phyloP scores from a whole-genome alignment of 495 filamentous ascomycete species.

The Friedmanniomyces simplex region DNA sequence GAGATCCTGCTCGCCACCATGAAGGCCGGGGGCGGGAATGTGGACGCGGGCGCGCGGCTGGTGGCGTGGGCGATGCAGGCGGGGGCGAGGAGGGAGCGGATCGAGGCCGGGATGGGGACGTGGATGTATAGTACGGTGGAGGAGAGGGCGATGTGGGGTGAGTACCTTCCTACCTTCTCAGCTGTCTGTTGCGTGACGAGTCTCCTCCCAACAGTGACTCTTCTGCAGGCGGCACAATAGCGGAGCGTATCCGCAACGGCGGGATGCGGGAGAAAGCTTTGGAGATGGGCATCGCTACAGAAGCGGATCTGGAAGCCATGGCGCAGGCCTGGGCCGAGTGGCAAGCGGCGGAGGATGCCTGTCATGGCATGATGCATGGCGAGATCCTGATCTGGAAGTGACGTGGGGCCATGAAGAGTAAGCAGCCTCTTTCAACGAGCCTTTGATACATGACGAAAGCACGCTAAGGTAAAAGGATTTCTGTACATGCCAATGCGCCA shows the following conservation, averaged over 20 bases:
- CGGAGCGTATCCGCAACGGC: slow-evolving; percentile 23
- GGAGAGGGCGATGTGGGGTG: slow-evolving; percentile 34
- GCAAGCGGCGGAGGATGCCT: slow-evolving; percentile 30
- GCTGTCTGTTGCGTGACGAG: neutral
- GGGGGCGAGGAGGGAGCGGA: slow-evolving; percentile 30
- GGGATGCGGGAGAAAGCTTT: slow-evolving; percentile 27
- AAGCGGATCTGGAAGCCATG: slow-evolving; percentile 35
- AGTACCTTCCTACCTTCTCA: slow-evolving; percentile 14
- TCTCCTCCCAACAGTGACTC: neutral
- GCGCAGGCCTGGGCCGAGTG: slow-evolving; percentile 36
- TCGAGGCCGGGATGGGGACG: slow-evolving; percentile 31
- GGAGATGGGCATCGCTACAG: slow-evolving; percentile 29
- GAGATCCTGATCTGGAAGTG: slow-evolving; percentile 35
- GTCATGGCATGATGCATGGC: slow-evolving; percentile 33
- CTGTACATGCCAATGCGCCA: slow-evolving; percentile 11
- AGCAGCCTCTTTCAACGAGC: neutral
- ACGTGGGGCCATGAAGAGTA: slow-evolving; percentile 18
- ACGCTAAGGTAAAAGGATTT: slow-evolving; percentile 13
- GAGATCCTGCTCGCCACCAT: slow-evolving; percentile 24
- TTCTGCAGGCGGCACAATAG: neutral
- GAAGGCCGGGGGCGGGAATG: slow-evolving; percentile 27
- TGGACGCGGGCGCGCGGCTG: slow-evolving; percentile 31
- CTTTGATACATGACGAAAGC: slow-evolving; percentile 14
- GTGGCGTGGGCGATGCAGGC: slow-evolving; percentile 36
- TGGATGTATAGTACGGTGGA: slow-evolving; percentile 31